A percentile compares a stretch with the other conserved stretches of the same genome.
phyloP scores from a whole-genome alignment of 2,329 filamentous ascomycete genomes.

The Ascochyta pisi region DNA sequence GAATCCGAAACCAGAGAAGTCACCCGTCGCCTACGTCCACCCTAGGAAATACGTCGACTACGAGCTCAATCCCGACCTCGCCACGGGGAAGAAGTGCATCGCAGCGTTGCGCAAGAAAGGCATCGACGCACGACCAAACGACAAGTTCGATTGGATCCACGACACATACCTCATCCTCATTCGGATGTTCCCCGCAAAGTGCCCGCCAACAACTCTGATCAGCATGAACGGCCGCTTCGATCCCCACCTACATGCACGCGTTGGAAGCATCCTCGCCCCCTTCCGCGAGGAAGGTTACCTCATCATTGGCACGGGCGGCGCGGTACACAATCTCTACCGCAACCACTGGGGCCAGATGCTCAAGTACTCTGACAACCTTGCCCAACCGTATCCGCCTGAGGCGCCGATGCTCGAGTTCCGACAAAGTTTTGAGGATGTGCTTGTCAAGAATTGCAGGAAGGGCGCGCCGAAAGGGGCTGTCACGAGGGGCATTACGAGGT shows the following conservation, averaged over 20 bases:
- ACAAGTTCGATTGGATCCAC: constrained; percentile 73
- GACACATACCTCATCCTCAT: constrained; percentile 74
- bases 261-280: constrained; percentile 64
- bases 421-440: constrained; percentile 67
- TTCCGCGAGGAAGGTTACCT: constrained; percentile 64
- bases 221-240: constrained; percentile 63
- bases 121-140: constrained; percentile 62
- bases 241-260: constrained; percentile 63
- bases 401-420: constrained; percentile 69
- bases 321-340: constrained; percentile 74
- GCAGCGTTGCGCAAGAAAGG: constrained; percentile 59
- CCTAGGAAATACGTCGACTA: constrained; percentile 70
- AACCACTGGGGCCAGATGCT: constrained; percentile 72
- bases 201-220: constrained; percentile 69
- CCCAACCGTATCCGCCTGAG: constrained; percentile 64
- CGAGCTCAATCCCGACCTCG: constrained; percentile 66
- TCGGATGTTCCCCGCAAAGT: constrained; percentile 71
- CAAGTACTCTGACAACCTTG: constrained; percentile 68
- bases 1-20: constrained; percentile 66
- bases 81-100: constrained; percentile 59
- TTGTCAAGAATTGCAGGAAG: constrained; percentile 56
- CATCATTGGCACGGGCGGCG: constrained; percentile 65
- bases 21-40: constrained; percentile 70
- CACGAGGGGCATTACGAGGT: constrained; percentile 61
- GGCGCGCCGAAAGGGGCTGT: constrained; percentile 58